Evolutionary conservation across 768 basidiomycete genomes (phyloP).

Genomic region (Galerina marginata): DNA sequence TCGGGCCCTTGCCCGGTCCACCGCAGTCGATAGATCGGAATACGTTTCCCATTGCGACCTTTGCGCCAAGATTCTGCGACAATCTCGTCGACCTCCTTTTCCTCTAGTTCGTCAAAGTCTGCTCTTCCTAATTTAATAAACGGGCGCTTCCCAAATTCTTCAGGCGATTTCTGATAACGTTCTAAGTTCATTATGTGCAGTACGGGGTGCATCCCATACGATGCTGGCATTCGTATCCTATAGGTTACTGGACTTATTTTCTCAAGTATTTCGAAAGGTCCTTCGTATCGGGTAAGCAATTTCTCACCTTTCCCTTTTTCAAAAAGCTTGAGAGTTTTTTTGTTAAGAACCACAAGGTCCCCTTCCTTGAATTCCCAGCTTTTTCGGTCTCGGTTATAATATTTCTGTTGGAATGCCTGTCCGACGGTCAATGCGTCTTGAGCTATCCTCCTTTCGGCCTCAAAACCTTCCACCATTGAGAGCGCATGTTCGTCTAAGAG

Average conservation of each 20-base stretch:
- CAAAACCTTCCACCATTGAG: too few species aligned
- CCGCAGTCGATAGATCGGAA: too few species aligned
- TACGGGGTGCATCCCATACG: constrained; percentile 11
- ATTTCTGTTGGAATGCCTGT: constrained; percentile 31
- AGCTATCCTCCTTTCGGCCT: too few species aligned
- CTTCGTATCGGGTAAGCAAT: constrained; percentile 32
- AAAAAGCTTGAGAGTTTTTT: too few species aligned
- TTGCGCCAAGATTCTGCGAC: too few species aligned
- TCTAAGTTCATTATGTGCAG: constrained; percentile 38
- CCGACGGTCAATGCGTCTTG: constrained; percentile 20
- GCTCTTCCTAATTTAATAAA: too few species aligned
- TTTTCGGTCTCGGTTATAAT: constrained; percentile 23
- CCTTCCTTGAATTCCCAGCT: constrained; percentile 5
- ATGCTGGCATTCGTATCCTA: constrained; percentile 30
- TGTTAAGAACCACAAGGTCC: too few species aligned
- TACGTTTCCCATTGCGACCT: too few species aligned
- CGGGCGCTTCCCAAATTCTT: constrained; percentile 22
- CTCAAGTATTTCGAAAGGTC: constrained; percentile 33
- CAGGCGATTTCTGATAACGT: constrained; percentile 25
- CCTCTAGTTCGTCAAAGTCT: too few species aligned
- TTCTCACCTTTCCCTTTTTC: constrained; percentile 31
- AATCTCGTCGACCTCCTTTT: too few species aligned
- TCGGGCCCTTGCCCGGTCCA: too few species aligned
- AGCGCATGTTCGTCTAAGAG: too few species aligned
- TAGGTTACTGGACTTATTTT: constrained; percentile 35